These are phyloP conservation scores for Silene conica DNA, from an alignment of 148 eudicot species.

Conservation along the genomic window DNA sequence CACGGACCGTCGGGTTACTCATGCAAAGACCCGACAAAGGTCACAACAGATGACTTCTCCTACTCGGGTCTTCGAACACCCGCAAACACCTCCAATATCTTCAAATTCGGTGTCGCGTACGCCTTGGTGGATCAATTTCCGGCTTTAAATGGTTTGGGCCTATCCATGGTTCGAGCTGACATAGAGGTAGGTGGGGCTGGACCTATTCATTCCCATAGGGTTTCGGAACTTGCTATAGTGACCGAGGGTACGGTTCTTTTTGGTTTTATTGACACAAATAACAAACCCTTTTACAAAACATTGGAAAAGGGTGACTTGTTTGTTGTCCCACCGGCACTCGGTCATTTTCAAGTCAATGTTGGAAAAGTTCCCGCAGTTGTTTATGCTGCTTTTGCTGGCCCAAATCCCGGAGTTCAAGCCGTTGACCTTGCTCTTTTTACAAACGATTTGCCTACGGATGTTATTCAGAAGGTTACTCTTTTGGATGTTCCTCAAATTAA, in stretches of 20 bases:
- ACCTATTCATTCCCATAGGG: neutral
- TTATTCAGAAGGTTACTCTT: slow-evolving; percentile 46
- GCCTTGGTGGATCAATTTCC: neutral
- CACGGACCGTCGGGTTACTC: slow-evolving; percentile 3
- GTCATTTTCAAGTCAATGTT: neutral
- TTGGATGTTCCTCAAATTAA: slow-evolving; percentile 42
- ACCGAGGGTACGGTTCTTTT: neutral
- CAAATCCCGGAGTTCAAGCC: neutral
- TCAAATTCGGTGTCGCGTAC: neutral
- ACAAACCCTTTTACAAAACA: neutral
- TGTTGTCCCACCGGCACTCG: neutral
- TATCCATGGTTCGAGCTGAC: slow-evolving; percentile 4
- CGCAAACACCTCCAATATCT: neutral
- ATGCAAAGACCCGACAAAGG: neutral
- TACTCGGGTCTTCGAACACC: slow-evolving; percentile 1
- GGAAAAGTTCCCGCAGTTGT: neutral
- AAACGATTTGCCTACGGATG: slow-evolving; percentile 40
- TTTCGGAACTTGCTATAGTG: neutral
- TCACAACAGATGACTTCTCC: neutral
- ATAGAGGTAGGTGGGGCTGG: neutral
- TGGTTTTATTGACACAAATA: slow-evolving; percentile 11
- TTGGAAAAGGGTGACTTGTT: slow-evolving; percentile 2
- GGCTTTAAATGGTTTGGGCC: neutral
- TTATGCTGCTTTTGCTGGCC: neutral
- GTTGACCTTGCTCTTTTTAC: slow-evolving; percentile 30